Base-by-base conservation (phyloP, 2,329 filamentous ascomycete genomes). In the Pyrenochaeta sp. region DNA sequence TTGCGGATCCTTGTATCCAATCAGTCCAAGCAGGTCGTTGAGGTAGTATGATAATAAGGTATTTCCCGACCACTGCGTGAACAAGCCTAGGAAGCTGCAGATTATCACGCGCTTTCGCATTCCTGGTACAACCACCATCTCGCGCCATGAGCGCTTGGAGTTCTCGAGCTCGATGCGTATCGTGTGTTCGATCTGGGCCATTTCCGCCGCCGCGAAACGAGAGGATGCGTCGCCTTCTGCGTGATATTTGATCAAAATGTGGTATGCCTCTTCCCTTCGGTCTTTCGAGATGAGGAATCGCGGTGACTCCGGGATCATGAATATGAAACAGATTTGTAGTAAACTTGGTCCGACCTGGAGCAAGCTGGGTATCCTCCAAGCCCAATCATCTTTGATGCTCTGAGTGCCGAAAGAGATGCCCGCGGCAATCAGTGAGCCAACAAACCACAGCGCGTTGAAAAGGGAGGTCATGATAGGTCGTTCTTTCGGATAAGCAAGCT, bases 31-130 rank as follows among this genome's bases (percentile, higher is more conserved):
- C 41, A 87, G 76, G 37, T 77, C 74, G 53, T 83, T 80, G 59
- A 85, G 81, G 63, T 87, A 87, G 68, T 87, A 86, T 47, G 58
- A 63, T 74, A 83, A 67, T 84, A 82, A 5, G 83, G 72, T 24
- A 58, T 87, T 87, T 23, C 85, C 84, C 40, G 78, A 82, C 70
- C 85, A 87, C 67, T 87, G 84, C 1, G 83, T 86, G 60, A 87
- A 85, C 53, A 87, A 69, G 54, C 83, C 85, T 11, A 87, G 75
- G 0, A 82, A 85, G 28, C 86, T 67, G 19, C 85, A 74, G 40
- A 87, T 81, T 22, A 79, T 77, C 29, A 87, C 72, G 6, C 85
- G 77, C 74, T 82, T 83, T 34, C 83, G 77, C 72, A 88, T 86
- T 13, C 84, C 83, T 51, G 74, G 77, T 9, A 84, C 87, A 36